Evolutionary conservation across 2,329 filamentous ascomycete species (phyloP).

Genomic region (Fusarium sp.): DNA sequence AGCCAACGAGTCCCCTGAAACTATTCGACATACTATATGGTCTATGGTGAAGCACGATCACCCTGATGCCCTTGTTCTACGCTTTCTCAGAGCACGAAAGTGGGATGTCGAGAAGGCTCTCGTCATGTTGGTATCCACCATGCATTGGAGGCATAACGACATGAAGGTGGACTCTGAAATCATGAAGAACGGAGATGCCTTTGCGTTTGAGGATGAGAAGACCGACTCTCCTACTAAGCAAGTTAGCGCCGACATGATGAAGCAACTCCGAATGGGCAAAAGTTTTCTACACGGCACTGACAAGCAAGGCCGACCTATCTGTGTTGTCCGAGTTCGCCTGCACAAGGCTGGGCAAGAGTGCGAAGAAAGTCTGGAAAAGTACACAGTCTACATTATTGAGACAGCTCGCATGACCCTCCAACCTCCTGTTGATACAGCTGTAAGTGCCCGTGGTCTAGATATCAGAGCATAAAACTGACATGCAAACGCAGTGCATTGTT

Average conservation of each 20-base stretch:
- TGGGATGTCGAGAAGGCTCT: conserved; percentile 96
- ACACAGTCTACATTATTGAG: conserved; percentile 95
- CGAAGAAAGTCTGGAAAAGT: conserved; percentile 84
- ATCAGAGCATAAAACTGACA: conserved; percentile 28
- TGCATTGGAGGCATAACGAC: conserved; percentile 88
- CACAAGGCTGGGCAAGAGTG: conserved; percentile 87
- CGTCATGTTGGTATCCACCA: conserved; percentile 92
- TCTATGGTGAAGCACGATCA: conserved; percentile 95
- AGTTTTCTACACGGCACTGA: conserved; percentile 91
- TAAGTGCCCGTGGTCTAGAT: conserved; percentile 60
- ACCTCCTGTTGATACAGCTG: conserved; percentile 88
- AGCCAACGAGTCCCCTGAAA: conserved; percentile 79
- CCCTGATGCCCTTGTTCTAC: conserved; percentile 84
- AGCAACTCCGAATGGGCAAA: conserved; percentile 89
- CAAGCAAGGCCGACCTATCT: conserved; percentile 86
- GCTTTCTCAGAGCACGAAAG: conserved; percentile 89
- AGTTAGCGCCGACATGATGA: conserved; percentile 79
- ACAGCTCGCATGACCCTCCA: conserved; percentile 86
- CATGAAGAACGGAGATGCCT: conserved; percentile 79
- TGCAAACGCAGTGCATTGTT: conserved; percentile 75
- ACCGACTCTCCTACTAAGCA: conserved; percentile 72
- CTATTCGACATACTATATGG: conserved; percentile 87
- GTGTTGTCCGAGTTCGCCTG: conserved; percentile 83
- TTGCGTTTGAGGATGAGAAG: conserved; percentile 69
- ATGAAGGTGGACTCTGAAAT: conserved; percentile 92